Evolutionary conservation across 139 green algal species (phyloP), one percentile per base, ranked within the genome.

Genomic region (Coelastrella sp.): DNA sequence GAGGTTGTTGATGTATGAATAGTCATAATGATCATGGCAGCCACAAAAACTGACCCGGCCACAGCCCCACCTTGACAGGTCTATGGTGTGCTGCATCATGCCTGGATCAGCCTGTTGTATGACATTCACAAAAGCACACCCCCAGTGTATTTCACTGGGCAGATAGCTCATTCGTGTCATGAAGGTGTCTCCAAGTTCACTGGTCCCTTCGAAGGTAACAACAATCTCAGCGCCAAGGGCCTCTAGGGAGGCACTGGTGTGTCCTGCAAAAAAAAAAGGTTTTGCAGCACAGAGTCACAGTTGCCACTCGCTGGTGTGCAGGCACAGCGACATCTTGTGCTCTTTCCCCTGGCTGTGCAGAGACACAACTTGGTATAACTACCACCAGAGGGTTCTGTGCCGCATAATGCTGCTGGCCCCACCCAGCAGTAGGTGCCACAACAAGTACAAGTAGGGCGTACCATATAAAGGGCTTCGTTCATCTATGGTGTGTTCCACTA

Each of bases 401-500:
- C 35, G 3, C 35, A 49, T 3, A 3, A 49, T 49, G 35, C 35
- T 49, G 35, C 35, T 49, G 35, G 35, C 35, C 35, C 3, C 35
- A 49, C 35, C 35, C 35, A 49, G 35, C 35, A 49, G 35, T 49
- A 49, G 35, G 25, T 85, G 22, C 0, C 80, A 85, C 81, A 20
- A 7, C n/a, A 60, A n/a, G 17, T 49, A 3, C 35, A 49, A 3
- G 35, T 49, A 49, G 35, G 35, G 35, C 82, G 56, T n/a, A 22
- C 96, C 96, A 75, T 94, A 96, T 78, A 99, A 93, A 8, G 97
- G 96, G 7, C 91, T 96, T 68, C 91, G 59, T 91, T 98, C 97
- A 75, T 99, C 96, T 60, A 99, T 97, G 60, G 94, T 96, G 93
- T 98, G 96, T 92, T 98, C 95, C 35, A 98, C 92, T 8, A 95